Evolutionary conservation across 1,284 basidiomycete genomes (phyloP), one percentile per base, ranked within the genome.

Genomic region (Tilletia setariae): DNA sequence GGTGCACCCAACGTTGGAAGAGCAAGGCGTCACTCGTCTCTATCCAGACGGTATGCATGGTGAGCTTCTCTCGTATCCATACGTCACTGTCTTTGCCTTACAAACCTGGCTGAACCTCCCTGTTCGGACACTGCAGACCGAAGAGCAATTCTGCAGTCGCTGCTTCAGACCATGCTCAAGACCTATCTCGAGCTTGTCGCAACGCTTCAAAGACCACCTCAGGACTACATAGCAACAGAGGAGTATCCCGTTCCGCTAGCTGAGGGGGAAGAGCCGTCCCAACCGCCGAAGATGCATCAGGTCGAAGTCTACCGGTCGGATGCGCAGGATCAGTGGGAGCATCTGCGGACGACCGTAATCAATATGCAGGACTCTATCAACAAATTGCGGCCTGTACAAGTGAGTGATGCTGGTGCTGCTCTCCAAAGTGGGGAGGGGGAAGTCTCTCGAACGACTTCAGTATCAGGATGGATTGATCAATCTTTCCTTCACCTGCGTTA

Each of bases 151-250:
- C 74, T 75, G 53, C 78, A 76, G 4, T 81, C 68, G n/a, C 74
- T 82, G 19, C 76, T 82, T 9, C 83, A 71, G 46, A 85, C 82
- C 51, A 76, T 80, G 43, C 76, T 83, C 16, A 72, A 74, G 16
- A 79, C 79, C 19, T 79, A 81, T 67, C 70, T 74, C 21, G 69
- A 74, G 63, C 74, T 81, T 46, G 73, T 72, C 2, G 67, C 71
- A 7, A 74, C 76, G 49, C 53, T 81, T 15, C 68, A 76, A 21
- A 70, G 69, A 11, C 79, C 79, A 16, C 76, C 78, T 2, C 74
- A 79, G 49, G 74, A 73, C 1, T 81, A 79, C 70, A 4, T 65
- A 44, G 64, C 64, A 13, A 21, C 21, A 25, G 64, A 49, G 46
- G 42, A 42, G n/a, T 42, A 49, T 28, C 64, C 64, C 7, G 25